Percentiles rank a stretch among this genome's conserved stretches.
These are phyloP conservation scores for Stipa capillata DNA, from an alignment of 176 grass and related monocot species.

Conservation along the genomic window DNA sequence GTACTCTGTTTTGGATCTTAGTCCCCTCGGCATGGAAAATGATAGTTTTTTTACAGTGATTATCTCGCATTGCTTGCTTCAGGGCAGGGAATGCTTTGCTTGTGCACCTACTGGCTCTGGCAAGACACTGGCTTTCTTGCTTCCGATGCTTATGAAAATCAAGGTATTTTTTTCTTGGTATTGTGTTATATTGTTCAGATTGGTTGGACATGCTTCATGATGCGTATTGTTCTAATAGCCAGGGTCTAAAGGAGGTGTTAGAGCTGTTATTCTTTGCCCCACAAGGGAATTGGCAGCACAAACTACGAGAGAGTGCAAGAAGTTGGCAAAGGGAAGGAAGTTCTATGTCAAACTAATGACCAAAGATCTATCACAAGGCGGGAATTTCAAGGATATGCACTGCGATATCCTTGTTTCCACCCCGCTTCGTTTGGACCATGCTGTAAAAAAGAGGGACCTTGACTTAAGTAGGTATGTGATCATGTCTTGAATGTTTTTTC, in stretches of 20 bases:
- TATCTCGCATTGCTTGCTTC: conserved; percentile 10
- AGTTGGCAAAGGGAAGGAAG: conserved; percentile 64
- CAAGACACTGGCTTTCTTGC: conserved; percentile 91
- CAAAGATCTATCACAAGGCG: conserved; percentile 80
- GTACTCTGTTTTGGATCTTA: background rate
- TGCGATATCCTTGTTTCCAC: conserved; percentile 87
- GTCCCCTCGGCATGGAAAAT: background rate
- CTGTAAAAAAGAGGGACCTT: conserved; percentile 66
- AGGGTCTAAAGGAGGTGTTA: conserved; percentile 86
- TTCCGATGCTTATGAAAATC: conserved; percentile 82
- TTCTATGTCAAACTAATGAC: conserved; percentile 95
- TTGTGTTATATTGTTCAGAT: background rate
- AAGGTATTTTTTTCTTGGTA: conserved; percentile 55
- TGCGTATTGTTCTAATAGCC: conserved; percentile 58
- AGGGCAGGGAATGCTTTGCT: conserved; percentile 94
- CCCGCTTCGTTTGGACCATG: conserved; percentile 78
- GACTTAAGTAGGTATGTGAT: conserved; percentile 81
- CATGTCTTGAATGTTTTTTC: background rate
- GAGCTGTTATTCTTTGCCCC: conserved; percentile 78
- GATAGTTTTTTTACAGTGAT: background rate
- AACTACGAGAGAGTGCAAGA: conserved; percentile 91
- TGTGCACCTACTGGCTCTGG: conserved; percentile 98
- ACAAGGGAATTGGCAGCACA: conserved; percentile 93
- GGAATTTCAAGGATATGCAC: conserved; percentile 89
- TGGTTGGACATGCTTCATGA: background rate